phyloP scores from a whole-genome alignment of 805 yeast species.

The Clavispora asparagi region DNA sequence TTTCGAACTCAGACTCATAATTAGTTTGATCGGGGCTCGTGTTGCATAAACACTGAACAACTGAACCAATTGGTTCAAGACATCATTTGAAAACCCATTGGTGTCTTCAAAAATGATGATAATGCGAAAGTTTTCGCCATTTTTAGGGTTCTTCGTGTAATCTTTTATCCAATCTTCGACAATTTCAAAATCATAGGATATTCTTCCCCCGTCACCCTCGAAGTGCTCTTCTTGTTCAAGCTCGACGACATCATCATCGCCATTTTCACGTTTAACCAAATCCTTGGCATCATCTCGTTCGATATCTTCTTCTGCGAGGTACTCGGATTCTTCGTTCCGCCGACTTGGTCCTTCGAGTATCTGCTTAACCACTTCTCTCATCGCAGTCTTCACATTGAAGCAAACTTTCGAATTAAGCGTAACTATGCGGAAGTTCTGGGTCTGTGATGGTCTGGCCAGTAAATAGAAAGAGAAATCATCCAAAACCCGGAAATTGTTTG shows the following conservation, averaged over 20 bases:
- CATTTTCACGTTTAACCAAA: conserved; percentile 3
- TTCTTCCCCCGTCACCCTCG: conserved; percentile 17
- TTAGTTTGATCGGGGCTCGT: conserved; percentile 27
- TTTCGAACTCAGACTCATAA: conserved; percentile 32
- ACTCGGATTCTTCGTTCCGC: neutral
- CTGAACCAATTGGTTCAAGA: conserved; percentile 31
- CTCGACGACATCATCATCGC: conserved; percentile 2
- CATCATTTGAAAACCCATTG: conserved; percentile 29
- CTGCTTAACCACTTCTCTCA: conserved; percentile 32
- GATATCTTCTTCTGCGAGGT: neutral
- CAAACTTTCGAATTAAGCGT: conserved; percentile 28
- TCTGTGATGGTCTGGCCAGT: conserved; percentile 3
- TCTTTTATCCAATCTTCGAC: conserved; percentile 27
- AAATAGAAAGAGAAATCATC: conserved; percentile 27
- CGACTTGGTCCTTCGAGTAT: conserved; percentile 10
- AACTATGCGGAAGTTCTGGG: conserved; percentile 17
- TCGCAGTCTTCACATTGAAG: conserved; percentile 27
- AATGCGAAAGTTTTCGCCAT: conserved; percentile 12
- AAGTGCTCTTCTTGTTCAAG: conserved; percentile 14
- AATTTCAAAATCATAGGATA: conserved; percentile 33
- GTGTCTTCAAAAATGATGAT: conserved; percentile 34
- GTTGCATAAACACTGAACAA: conserved; percentile 22
- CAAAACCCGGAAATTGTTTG: conserved; percentile 35
- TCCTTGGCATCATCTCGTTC: conserved; percentile 2
- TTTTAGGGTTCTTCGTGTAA: conserved; percentile 5